Conservation (phyloP, 345 rosid species). For the sweet orange (Citrus sinensis) region DNA sequence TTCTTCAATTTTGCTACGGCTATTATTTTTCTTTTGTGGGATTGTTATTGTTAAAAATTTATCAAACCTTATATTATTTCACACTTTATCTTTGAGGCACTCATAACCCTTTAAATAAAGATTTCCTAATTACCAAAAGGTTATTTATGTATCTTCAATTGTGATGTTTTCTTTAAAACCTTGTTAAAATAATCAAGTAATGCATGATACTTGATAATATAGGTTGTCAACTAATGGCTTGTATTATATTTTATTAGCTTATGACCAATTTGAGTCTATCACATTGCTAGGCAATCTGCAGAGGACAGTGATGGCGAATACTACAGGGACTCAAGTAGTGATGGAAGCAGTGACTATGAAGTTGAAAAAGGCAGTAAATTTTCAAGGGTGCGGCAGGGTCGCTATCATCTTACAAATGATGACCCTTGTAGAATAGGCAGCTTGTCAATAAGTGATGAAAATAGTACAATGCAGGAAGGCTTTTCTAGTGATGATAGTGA, state of each 20-base stretch:
- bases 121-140: neutral
- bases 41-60: neutral
- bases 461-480: slow-evolving; percentile 19
- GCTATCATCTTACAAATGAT: slow-evolving; percentile 2
- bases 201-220: neutral
- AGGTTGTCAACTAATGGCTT: neutral
- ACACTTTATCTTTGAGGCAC: neutral
- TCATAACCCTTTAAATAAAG: neutral
- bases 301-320: slow-evolving; percentile 30
- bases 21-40: neutral
- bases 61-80: neutral
- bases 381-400: slow-evolving; percentile 1
- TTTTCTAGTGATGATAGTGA: slow-evolving; percentile 34
- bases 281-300: slow-evolving; percentile 22
- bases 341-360: slow-evolving; percentile 48
- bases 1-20: neutral
- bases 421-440: slow-evolving; percentile 15
- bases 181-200: neutral
- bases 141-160: neutral
- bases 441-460: slow-evolving; percentile 27
- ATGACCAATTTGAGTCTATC: neutral
- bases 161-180: neutral
- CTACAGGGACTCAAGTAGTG: slow-evolving; percentile 48
- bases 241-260: slow-evolving; percentile 12
- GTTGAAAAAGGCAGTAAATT: slow-evolving; percentile 24